Evolutionary conservation across 768 basidiomycete genomes (phyloP).

Genomic region (Russula foetens): DNA sequence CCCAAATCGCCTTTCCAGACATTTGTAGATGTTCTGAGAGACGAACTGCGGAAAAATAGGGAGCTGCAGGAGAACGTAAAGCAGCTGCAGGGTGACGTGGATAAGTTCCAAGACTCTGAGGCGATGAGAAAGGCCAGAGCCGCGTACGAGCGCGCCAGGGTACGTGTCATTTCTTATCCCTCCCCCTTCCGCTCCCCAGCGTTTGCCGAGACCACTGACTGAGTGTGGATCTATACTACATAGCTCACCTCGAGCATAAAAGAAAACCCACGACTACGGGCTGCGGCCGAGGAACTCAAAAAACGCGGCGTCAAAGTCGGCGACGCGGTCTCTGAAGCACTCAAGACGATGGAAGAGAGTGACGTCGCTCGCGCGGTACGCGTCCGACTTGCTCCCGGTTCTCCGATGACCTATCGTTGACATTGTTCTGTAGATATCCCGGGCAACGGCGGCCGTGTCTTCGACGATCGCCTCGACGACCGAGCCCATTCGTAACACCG

Average conservation of each 20-base stretch:
- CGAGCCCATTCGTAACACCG: conserved; percentile 94
- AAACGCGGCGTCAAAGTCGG: conserved; percentile 86
- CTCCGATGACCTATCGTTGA: neutral
- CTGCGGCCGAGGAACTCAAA: conserved; percentile 88
- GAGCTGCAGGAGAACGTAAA: conserved; percentile 96
- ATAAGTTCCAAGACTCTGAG: conserved; percentile 94
- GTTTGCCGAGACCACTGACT: too few species aligned
- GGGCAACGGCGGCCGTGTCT: conserved; percentile 80
- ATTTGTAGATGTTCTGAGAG: conserved; percentile 88
- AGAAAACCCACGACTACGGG: conserved; percentile 87
- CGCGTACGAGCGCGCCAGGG: conserved; percentile 90
- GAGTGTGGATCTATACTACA: neutral
- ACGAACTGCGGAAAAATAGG: conserved; percentile 88
- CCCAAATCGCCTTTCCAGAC: conserved; percentile 94
- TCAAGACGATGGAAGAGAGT: conserved; percentile 92
- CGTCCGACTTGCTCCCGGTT: neutral
- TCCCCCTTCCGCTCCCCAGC: too few species aligned
- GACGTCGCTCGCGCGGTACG: conserved; percentile 81
- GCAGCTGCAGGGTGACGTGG: conserved; percentile 95
- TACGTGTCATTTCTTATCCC: conserved; percentile 32
- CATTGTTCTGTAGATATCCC: conserved; percentile 52
- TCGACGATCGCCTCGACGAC: conserved; percentile 82
- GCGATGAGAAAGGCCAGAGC: conserved; percentile 89
- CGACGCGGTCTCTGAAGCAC: conserved; percentile 88
- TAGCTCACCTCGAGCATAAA: conserved; percentile 91